Evolutionary conservation across 2,329 filamentous ascomycete genomes (phyloP).

Genomic region (Fusarium sulawesiense): DNA sequence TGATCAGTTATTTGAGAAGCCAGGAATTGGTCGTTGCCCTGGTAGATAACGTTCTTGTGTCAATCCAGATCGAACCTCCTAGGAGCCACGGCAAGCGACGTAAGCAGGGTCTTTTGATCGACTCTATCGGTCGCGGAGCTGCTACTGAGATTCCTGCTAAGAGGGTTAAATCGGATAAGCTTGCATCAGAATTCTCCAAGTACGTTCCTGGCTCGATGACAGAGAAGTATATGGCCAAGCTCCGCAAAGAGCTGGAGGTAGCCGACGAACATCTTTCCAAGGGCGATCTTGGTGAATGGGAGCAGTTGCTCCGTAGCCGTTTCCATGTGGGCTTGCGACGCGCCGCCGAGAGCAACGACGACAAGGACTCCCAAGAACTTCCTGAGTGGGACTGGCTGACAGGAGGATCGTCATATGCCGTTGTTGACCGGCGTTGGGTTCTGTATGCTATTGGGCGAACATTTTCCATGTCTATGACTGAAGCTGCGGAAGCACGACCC

Average conservation of each 20-base stretch:
- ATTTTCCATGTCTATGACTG: conserved; percentile 63
- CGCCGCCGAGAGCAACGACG: conserved; percentile 34
- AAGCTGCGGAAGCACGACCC: conserved; percentile 53
- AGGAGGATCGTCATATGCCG: conserved; percentile 59
- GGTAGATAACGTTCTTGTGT: conserved; percentile 71
- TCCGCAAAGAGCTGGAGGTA: conserved; percentile 56
- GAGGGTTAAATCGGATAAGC: conserved; percentile 48
- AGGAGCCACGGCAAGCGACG: conserved; percentile 66
- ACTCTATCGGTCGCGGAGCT: conserved; percentile 76
- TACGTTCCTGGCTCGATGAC: conserved; percentile 63
- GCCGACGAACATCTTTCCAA: conserved; percentile 62
- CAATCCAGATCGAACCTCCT: conserved; percentile 75
- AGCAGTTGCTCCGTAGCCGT: conserved; percentile 61
- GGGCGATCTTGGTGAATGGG: conserved; percentile 62
- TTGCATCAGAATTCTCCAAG: conserved; percentile 50
- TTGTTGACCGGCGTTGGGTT: conserved; percentile 74
- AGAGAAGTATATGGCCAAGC: conserved; percentile 61
- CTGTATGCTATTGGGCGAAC: conserved; percentile 71
- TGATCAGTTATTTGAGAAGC: conserved; percentile 73
- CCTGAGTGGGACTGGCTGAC: conserved; percentile 65
- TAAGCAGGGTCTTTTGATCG: conserved; percentile 74
- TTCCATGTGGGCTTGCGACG: conserved; percentile 58
- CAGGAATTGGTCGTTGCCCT: conserved; percentile 75
- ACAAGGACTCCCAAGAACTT: conserved; percentile 44
- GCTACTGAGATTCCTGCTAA: conserved; percentile 53